Evolutionary conservation across 768 basidiomycete genomes (phyloP).

Genomic region (Tricholoma bakamatsutake): DNA sequence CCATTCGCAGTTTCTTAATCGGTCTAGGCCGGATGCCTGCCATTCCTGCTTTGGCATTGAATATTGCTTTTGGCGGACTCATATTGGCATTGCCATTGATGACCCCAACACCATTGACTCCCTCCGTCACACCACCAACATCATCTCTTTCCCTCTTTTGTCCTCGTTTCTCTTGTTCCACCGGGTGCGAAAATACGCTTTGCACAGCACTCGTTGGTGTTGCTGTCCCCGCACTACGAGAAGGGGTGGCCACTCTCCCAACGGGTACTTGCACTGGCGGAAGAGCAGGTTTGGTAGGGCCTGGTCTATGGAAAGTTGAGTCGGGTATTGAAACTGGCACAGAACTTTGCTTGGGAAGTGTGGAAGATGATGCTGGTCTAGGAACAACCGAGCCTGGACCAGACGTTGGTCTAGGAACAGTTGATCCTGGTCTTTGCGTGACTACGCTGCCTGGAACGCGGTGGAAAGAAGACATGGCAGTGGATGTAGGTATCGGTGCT

Average conservation of each 20-base stretch:
- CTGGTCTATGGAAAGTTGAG: conserved; percentile 17
- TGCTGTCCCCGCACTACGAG: conserved; percentile 18
- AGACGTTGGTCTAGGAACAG: conserved; percentile 18
- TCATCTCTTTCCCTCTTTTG: conserved; percentile 40
- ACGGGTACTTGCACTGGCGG: conserved; percentile 19
- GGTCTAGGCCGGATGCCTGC: conserved; percentile 59
- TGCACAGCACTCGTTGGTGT: conserved; percentile 28
- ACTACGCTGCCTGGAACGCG: conserved; percentile 17
- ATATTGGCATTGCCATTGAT: conserved; percentile 16
- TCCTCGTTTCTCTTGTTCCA: conserved; percentile 26
- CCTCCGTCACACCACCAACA: conserved; percentile 4
- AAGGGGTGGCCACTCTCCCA: conserved; percentile 17
- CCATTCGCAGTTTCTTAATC: conserved; percentile 72
- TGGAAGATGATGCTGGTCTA: conserved; percentile 14
- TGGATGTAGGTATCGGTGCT: conserved; percentile 25
- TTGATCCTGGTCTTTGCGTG: conserved; percentile 29
- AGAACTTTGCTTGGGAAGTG: conserved; percentile 16
- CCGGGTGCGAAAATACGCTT: conserved; percentile 7
- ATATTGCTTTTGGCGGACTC: conserved; percentile 26
- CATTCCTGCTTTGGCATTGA: conserved; percentile 54
- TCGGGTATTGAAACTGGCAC: conserved; percentile 19
- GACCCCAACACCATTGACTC: conserved; percentile 22
- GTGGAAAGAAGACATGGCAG: conserved; percentile 21
- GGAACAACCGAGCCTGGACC: conserved; percentile 19
- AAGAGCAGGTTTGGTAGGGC: conserved; percentile 13